A percentile compares a stretch with the other conserved stretches of the same genome.
These are phyloP conservation scores for Fraxinus pennsylvanica DNA, from an alignment of 257 asterid genomes.

Conservation along the genomic window DNA sequence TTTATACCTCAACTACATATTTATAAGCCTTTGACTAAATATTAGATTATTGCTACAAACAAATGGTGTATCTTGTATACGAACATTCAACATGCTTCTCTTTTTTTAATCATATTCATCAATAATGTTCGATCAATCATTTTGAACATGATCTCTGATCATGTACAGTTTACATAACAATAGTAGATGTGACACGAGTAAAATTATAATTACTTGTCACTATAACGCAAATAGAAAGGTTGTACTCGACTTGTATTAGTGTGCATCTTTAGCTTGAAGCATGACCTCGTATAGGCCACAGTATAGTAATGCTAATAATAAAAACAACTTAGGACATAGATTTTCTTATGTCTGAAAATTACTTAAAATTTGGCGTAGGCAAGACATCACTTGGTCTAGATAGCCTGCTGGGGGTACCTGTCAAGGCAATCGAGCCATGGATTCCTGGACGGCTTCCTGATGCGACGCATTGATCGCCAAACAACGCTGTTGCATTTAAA, in stretches of 20 bases:
- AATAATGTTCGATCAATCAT: no score
- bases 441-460: constrained; percentile 39
- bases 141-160: not conserved
- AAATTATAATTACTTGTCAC: no score
- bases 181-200: no score
- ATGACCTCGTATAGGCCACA: not conserved
- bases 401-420: constrained; percentile 49
- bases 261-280: not conserved
- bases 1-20: not conserved
- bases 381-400: constrained; percentile 12
- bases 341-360: not conserved
- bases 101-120: no score
- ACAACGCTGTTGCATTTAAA: constrained; percentile 91
- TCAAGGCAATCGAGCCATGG: constrained; percentile 78
- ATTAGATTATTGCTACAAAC: not conserved
- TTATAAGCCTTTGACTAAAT: not conserved
- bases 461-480: constrained; percentile 65
- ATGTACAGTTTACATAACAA: no score
- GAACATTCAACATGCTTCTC: not conserved
- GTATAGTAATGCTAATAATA: not conserved
- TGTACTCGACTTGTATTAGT: no score
- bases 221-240: no score
- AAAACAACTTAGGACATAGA: not conserved
- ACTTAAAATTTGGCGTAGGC: not conserved
- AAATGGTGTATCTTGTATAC: not conserved